phyloP scores from a whole-genome alignment of 2,329 filamentous ascomycete genomes.

The Calonectria ilicicola region DNA sequence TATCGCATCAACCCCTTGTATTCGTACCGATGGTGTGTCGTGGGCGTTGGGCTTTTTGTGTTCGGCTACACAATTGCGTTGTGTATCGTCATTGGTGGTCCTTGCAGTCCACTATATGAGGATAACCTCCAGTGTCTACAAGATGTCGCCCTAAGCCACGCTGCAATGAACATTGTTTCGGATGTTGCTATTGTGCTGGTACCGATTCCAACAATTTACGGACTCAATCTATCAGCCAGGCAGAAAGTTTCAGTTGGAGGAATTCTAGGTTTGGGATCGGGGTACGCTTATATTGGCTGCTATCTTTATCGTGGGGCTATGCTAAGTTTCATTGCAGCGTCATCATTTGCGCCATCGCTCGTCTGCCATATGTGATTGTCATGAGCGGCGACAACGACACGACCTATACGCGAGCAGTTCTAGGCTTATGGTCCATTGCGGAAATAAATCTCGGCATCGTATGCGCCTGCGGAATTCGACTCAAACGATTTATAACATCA shows the following conservation, averaged over 20 bases:
- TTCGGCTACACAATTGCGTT: not conserved
- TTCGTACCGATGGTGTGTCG: not conserved
- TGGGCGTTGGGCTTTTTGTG: not conserved
- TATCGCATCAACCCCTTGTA: not conserved
- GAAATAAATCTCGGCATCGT: conserved; percentile 53
- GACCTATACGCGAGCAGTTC: conserved; percentile 41
- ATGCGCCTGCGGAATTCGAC: conserved; percentile 49
- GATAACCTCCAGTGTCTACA: not conserved
- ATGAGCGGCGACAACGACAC: conserved; percentile 43
- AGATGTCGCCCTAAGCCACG: not conserved
- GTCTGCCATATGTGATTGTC: not conserved
- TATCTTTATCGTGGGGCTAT: not conserved
- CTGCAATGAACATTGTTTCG: not conserved
- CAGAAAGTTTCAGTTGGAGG: not conserved
- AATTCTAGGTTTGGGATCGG: not conserved
- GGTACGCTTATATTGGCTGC: not conserved
- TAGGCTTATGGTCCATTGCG: conserved; percentile 50
- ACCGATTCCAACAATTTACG: not conserved
- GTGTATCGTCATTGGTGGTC: not conserved
- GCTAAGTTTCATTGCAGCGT: not conserved
- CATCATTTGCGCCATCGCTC: not conserved
- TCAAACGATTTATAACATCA: conserved; percentile 33
- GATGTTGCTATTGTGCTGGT: not conserved
- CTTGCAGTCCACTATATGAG: not conserved
- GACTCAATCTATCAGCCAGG: not conserved